Conservation (phyloP, 805 yeast species). For the Lipomyces mesembrius region DNA sequence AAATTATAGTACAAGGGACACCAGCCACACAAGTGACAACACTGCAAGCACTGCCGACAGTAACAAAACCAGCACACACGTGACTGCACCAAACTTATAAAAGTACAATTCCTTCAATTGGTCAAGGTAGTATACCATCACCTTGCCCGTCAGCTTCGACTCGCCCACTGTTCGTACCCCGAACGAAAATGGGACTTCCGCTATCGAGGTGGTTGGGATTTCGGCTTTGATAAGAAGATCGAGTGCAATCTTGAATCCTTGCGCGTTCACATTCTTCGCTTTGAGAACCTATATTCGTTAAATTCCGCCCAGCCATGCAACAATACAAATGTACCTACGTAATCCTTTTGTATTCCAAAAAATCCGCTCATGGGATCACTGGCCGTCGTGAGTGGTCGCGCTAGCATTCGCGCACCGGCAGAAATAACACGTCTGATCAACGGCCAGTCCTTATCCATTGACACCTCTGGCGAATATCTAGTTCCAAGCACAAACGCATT, state of each 20-base stretch:
- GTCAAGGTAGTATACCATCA: conserved; percentile 53
- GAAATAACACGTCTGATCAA: conserved; percentile 56
- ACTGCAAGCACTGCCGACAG: conserved; percentile 37
- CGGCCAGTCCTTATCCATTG: conserved; percentile 60
- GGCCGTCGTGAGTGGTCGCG: conserved; percentile 56
- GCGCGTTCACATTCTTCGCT: conserved; percentile 50
- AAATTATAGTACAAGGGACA: conserved; percentile 9
- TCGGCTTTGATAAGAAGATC: conserved; percentile 56
- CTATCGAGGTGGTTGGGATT: conserved; percentile 47
- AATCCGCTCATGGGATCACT: conserved; percentile 61
- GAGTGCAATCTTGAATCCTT: conserved; percentile 57
- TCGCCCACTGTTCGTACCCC: conserved; percentile 62
- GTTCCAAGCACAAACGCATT: conserved; percentile 57
- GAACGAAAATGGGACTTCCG: conserved; percentile 57
- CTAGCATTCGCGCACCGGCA: conserved; percentile 55
- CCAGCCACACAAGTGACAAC: conserved; percentile 3
- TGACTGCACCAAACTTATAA: conserved; percentile 52
- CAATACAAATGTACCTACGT: conserved; percentile 40
- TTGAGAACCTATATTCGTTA: conserved; percentile 27
- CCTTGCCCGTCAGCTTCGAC: conserved; percentile 56
- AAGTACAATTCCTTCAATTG: conserved; percentile 55
- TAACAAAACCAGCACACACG: conserved; percentile 46
- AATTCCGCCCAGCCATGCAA: background rate
- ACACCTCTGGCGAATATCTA: conserved; percentile 60
- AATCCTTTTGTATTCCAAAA: conserved; percentile 55